Evolutionary conservation across 345 rosid species (phyloP).

Genomic region (Brassica incana): DNA sequence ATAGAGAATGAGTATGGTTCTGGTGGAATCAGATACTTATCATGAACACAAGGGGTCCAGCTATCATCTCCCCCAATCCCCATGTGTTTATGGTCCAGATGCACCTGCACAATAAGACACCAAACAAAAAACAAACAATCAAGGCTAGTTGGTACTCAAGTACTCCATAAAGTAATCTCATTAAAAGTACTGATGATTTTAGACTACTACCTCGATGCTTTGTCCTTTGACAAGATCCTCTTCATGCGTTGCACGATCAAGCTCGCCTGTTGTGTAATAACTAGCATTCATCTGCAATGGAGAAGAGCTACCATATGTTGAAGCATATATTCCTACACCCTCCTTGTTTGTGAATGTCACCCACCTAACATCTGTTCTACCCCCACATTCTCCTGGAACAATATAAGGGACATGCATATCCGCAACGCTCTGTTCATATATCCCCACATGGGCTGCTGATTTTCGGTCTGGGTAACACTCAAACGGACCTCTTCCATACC

Average conservation of each 20-base stretch:
- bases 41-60: slow-evolving; percentile 83
- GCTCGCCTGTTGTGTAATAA: slow-evolving; percentile 67
- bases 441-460: slow-evolving; percentile 82
- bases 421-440: slow-evolving; percentile 60
- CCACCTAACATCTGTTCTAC: slow-evolving; percentile 97
- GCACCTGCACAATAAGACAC: slow-evolving; percentile 57
- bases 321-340: slow-evolving; percentile 81
- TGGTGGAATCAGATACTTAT: slow-evolving; percentile 72
- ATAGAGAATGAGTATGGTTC: slow-evolving; percentile 69
- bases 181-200: too few species aligned
- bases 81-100: slow-evolving; percentile 98
- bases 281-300: slow-evolving; percentile 97
- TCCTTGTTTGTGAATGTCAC: slow-evolving; percentile 69
- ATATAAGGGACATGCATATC: slow-evolving; percentile 94
- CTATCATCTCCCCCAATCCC: slow-evolving; percentile 98
- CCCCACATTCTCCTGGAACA: slow-evolving; percentile 89
- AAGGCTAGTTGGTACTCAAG: not conserved
- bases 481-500: slow-evolving; percentile 97
- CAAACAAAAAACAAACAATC: not conserved
- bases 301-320: slow-evolving; percentile 66
- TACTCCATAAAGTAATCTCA: not conserved
- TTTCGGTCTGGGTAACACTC: slow-evolving; percentile 98
- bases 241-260: slow-evolving; percentile 69
- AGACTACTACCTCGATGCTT: slow-evolving; percentile 65
- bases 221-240: slow-evolving; percentile 76